Conservation (phyloP, 164 flowering plant species). For the Cinnamomum chago region DNA sequence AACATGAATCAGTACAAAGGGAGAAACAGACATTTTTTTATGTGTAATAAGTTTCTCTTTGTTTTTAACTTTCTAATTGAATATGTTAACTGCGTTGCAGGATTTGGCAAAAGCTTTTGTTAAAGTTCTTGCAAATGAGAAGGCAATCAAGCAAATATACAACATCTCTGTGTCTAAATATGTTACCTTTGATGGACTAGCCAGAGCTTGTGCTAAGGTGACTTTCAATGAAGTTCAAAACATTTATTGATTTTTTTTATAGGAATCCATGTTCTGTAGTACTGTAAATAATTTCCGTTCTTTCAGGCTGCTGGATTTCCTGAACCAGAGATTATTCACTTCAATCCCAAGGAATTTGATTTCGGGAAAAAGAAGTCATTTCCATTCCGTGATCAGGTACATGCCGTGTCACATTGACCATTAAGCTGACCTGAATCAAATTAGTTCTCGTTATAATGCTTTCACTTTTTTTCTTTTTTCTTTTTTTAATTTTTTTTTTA, state of each 20-base stretch:
- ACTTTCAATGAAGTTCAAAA: not conserved
- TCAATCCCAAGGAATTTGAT: constrained; percentile 88
- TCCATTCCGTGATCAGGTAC: constrained; percentile 93
- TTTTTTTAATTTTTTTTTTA: no score
- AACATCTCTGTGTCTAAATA: constrained; percentile 93
- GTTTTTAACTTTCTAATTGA: not conserved
- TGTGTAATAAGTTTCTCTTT: not conserved
- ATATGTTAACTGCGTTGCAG: constrained; percentile 27
- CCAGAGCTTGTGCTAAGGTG: constrained; percentile 97
- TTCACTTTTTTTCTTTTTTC: not conserved
- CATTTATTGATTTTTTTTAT: no score
- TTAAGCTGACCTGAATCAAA: not conserved
- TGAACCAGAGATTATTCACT: constrained; percentile 87
- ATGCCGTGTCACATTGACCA: not conserved
- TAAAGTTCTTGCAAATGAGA: constrained; percentile 80
- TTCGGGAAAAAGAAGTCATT: constrained; percentile 97
- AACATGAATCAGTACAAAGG: no score
- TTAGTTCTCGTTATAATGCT: not conserved
- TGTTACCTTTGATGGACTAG: constrained; percentile 92
- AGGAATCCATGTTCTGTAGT: not conserved
- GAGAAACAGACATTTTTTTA: no score
- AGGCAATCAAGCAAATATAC: constrained; percentile 84
- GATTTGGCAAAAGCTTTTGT: constrained; percentile 86
- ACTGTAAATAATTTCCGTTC: not conserved
- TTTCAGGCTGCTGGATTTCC: constrained; percentile 94